These are phyloP conservation scores for Alternaria gansuensis DNA, from an alignment of 2,329 filamentous ascomycete genomes.

Conservation along the genomic window DNA sequence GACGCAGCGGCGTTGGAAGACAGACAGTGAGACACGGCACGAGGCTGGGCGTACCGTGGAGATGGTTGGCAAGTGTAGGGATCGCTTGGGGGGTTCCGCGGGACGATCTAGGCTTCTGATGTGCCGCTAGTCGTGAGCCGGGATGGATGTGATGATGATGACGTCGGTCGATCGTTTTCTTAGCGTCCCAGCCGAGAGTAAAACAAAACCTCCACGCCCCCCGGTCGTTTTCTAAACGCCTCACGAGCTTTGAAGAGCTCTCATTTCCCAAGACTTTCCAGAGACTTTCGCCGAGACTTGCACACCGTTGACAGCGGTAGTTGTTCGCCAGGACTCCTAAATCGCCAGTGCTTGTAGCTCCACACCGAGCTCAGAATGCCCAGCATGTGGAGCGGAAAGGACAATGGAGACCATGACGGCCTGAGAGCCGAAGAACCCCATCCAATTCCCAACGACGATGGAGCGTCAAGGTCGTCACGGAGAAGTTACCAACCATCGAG, in stretches of 20 bases:
- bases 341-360: conserved; percentile 27
- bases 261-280: background rate
- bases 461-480: conserved; percentile 39
- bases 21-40: conserved; percentile 5
- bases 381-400: conserved; percentile 62
- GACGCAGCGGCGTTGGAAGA: conserved; percentile 8
- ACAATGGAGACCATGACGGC: conserved; percentile 52
- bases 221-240: conserved; percentile 8
- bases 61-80: conserved; percentile 9
- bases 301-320: background rate
- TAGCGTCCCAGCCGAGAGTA: conserved; percentile 30
- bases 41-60: conserved; percentile 15
- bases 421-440: conserved; percentile 33
- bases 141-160: conserved; percentile 23
- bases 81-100: conserved; percentile 11
- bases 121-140: conserved; percentile 18
- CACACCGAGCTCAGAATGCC: conserved; percentile 34
- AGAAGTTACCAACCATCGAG: conserved; percentile 43
- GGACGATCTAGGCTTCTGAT: conserved; percentile 23
- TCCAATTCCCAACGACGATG: conserved; percentile 35
- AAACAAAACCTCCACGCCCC: conserved; percentile 27
- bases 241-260: conserved; percentile 22
- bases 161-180: conserved; percentile 29
- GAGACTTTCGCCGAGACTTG: background rate
- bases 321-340: conserved; percentile 1